Percentiles rank a stretch among this genome's conserved stretches.
phyloP scores from a whole-genome alignment of 2,329 filamentous ascomycete genomes.

The Scedosporium boydii region DNA sequence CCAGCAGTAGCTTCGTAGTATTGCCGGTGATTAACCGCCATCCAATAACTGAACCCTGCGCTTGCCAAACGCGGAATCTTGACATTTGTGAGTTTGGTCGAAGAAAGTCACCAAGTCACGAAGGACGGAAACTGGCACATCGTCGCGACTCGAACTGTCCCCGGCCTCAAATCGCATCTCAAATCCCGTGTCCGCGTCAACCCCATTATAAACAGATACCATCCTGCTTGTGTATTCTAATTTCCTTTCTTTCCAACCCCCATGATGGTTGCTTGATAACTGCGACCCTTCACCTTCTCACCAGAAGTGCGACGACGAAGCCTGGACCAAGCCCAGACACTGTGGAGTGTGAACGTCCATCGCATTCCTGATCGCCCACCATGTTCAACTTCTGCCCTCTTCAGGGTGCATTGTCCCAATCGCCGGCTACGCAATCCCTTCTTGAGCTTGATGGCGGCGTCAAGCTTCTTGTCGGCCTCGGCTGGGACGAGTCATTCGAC shows the following conservation, averaged over 20 bases:
- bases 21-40: not conserved
- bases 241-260: not conserved
- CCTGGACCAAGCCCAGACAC: not conserved
- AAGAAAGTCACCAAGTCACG: too few relatives aligned
- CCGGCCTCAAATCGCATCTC: not conserved
- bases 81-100: not conserved
- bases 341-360: not conserved
- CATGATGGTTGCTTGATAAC: not conserved
- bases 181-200: not conserved
- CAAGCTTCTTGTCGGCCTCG: conserved; percentile 88
- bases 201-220: too few relatives aligned
- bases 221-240: too few relatives aligned
- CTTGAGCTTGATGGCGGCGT: conserved; percentile 94
- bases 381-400: conserved; percentile 98
- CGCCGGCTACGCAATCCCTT: conserved; percentile 84
- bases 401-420: conserved; percentile 81
- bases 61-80: not conserved
- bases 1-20: not conserved
- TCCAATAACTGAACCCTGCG: not conserved
- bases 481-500: conserved; percentile 92
- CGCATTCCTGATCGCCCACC: conserved; percentile 14
- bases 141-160: not conserved
- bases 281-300: not conserved
- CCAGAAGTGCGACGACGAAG: not conserved
- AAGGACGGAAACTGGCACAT: too few relatives aligned